Evolutionary conservation across 805 yeast genomes (phyloP), one percentile per base, ranked within the genome.

Genomic region (Candida ortonii): DNA sequence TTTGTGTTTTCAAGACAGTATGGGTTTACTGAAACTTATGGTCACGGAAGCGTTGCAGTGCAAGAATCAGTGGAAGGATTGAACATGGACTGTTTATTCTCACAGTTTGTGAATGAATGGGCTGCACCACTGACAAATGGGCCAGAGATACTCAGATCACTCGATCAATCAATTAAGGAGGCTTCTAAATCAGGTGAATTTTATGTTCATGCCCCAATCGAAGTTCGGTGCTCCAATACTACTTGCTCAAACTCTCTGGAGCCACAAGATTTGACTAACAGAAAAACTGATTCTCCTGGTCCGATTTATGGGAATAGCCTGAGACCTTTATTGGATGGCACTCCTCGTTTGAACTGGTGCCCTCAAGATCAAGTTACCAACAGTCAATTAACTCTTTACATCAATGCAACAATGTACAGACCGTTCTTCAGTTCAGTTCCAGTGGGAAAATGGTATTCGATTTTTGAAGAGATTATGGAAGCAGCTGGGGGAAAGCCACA

Each of bases 81-180:
- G 52, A 87, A 85, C 59, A 86, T 90, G 95, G 97, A 93, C 65
- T 93, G 97, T 59, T 66, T 90, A 47, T 90, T 87, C 60, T 79
- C 88, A 27, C 98, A 90, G 61, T 89, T 80, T 62, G 97, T 90
- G 32, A 80, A 89, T 55, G 98, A 90, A 64, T 90, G 97, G 97
- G 88, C 93, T n/a, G 76, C 94, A 30, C 97, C 97, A 14, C 64
- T 90, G 53, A 71, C 64, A 16, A 73, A 77, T 44, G 97, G 97
- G 5, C 80, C 80, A 6, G 82, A 77, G 33, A 80, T 83, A 13
- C 69, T 89, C 44, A 55, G 61, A 26, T 68, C 80, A n/a, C 67
- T 90, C 40, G 73, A 78, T 39, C 71, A 71, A 20, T 75, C 77
- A 2, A 81, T 84, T 33, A 57, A 69, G 19, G 65, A 64, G 15